Conservation (phyloP, 805 yeast genomes). For the Clavispora asparagi region DNA sequence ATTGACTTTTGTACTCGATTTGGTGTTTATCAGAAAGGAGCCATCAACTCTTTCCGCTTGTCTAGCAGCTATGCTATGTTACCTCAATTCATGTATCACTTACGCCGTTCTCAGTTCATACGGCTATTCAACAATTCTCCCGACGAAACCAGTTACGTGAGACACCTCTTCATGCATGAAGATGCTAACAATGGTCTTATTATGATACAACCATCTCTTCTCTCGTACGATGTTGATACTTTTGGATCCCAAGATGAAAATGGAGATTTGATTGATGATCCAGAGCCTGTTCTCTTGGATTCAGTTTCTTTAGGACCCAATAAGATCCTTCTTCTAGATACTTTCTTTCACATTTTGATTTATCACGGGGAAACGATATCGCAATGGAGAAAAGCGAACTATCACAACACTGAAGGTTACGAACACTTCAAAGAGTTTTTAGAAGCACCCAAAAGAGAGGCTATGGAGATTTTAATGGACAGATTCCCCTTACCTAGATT, state of each 20-base stretch:
- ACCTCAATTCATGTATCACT: slow-evolving; percentile 65
- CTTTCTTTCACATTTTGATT: slow-evolving; percentile 65
- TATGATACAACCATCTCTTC: slow-evolving; percentile 67
- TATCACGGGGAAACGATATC: slow-evolving; percentile 65
- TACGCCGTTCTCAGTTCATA: slow-evolving; percentile 60
- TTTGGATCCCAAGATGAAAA: slow-evolving; percentile 31
- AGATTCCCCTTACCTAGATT: slow-evolving; percentile 70
- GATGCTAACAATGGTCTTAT: slow-evolving; percentile 55
- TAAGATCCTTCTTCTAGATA: slow-evolving; percentile 55
- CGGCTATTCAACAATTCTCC: slow-evolving; percentile 68
- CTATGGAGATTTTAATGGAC: slow-evolving; percentile 58
- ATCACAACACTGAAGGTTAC: slow-evolving; percentile 58
- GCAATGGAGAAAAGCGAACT: slow-evolving; percentile 60
- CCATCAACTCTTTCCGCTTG: slow-evolving; percentile 45
- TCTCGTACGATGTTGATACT: slow-evolving; percentile 47
- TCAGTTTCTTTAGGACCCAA: slow-evolving; percentile 56
- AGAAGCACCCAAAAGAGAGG: slow-evolving; percentile 59
- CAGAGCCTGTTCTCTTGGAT: slow-evolving; percentile 60
- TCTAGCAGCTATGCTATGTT: slow-evolving; percentile 46
- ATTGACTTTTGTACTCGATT: slow-evolving; percentile 44
- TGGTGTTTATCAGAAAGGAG: slow-evolving; percentile 44
- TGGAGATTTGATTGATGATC: slow-evolving; percentile 38
- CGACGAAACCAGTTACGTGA: slow-evolving; percentile 62
- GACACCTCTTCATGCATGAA: slow-evolving; percentile 59
- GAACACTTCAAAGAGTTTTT: slow-evolving; percentile 54